Conservation (phyloP, 2,329 filamentous ascomycete genomes). For the Allantophomopsis cytisporea region DNA sequence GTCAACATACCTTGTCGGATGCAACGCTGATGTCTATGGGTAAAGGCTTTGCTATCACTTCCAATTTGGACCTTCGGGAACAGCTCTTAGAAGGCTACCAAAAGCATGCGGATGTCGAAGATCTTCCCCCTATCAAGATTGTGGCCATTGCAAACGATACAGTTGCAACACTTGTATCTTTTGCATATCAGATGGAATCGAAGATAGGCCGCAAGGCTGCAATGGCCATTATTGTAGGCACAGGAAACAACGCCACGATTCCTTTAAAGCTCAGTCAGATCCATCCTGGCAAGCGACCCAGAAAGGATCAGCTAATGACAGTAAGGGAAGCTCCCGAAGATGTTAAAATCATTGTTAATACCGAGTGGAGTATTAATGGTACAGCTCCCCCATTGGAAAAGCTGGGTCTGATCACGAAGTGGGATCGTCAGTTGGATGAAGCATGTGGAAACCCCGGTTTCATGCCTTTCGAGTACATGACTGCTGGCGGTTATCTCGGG, state of each 20-base stretch:
- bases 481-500: constrained; percentile 83
- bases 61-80: constrained; percentile 44
- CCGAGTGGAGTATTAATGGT: constrained; percentile 73
- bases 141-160: constrained; percentile 72
- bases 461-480: constrained; percentile 96
- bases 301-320: constrained; percentile 31
- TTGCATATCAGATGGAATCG: constrained; percentile 57
- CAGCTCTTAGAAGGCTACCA: constrained; percentile 46
- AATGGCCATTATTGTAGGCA: constrained; percentile 74
- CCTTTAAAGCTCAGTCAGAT: constrained; percentile 51
- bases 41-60: constrained; percentile 52
- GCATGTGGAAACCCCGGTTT: constrained; percentile 67
- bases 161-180: constrained; percentile 65
- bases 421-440: constrained; percentile 55
- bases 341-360: constrained; percentile 64
- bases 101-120: constrained; percentile 24
- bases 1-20: constrained; percentile 44
- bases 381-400: constrained; percentile 53
- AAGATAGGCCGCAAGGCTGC: constrained; percentile 47
- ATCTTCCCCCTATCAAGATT: constrained; percentile 53
- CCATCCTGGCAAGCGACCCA: constrained; percentile 46
- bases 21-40: constrained; percentile 57
- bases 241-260: constrained; percentile 70
- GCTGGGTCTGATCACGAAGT: constrained; percentile 49
- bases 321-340: constrained; percentile 30